Conservation (phyloP, 2,329 filamentous ascomycete species). For the Ceratocystis cubensis region DNA sequence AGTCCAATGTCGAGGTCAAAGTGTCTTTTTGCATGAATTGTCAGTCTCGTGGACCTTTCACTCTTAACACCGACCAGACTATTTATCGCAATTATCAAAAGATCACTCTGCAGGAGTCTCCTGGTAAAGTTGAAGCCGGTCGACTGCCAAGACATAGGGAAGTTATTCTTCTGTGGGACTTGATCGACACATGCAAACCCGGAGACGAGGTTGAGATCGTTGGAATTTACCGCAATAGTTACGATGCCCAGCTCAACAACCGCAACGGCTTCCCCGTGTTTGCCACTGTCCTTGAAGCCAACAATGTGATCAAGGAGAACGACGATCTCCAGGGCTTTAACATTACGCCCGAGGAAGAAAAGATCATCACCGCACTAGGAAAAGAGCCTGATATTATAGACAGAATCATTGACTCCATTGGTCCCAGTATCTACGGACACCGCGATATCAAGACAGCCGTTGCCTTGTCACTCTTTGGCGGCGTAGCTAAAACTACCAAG, state of each 20-base stretch:
- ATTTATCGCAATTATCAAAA: slow-evolving; percentile 99
- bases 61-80: slow-evolving; percentile 90
- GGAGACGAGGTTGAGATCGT: slow-evolving; percentile 97
- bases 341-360: slow-evolving; percentile 88
- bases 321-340: slow-evolving; percentile 95
- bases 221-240: slow-evolving; percentile 95
- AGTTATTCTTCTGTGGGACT: slow-evolving; percentile 89
- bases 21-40: slow-evolving; percentile 94
- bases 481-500: slow-evolving; percentile 80
- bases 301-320: slow-evolving; percentile 92
- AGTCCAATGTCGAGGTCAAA: slow-evolving; percentile 91
- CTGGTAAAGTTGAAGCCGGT: slow-evolving; percentile 89
- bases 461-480: slow-evolving; percentile 85
- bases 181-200: slow-evolving; percentile 93
- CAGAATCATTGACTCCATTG: slow-evolving; percentile 84
- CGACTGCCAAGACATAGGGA: slow-evolving; percentile 87
- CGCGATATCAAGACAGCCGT: slow-evolving; percentile 95
- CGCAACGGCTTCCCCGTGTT: slow-evolving; percentile 98
- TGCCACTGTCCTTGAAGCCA: slow-evolving; percentile 92
- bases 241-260: slow-evolving; percentile 94
- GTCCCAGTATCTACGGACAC: slow-evolving; percentile 94
- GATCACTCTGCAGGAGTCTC: slow-evolving; percentile 89
- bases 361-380: slow-evolving; percentile 73
- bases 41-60: slow-evolving; percentile 89
- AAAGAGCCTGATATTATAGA: slow-evolving; percentile 86